These are phyloP conservation scores for Xylaria scruposa DNA, from an alignment of 495 filamentous ascomycete species.

Conservation along the genomic window DNA sequence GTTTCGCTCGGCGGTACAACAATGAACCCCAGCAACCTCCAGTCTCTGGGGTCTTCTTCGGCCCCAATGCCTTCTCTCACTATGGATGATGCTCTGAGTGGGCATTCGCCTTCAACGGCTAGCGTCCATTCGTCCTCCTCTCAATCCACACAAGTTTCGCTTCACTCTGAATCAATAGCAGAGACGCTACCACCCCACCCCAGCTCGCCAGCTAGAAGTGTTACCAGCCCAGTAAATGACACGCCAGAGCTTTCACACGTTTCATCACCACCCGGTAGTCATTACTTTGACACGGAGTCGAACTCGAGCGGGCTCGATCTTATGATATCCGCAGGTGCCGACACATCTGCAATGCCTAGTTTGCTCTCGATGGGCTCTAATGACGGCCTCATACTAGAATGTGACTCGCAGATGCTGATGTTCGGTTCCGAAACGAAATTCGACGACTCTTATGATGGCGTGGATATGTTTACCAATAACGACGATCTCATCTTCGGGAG, in stretches of 20 bases:
- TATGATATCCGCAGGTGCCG: conserved; percentile 33
- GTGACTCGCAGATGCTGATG: conserved; percentile 50
- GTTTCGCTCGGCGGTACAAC: conserved; percentile 47
- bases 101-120: conserved; percentile 46
- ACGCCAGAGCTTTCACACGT: conserved; percentile 57
- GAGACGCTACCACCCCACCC: conserved; percentile 46
- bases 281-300: conserved; percentile 53
- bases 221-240: conserved; percentile 46
- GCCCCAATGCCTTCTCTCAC: conserved; percentile 48
- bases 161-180: conserved; percentile 29
- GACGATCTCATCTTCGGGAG: conserved; percentile 57
- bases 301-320: conserved; percentile 40
- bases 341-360: conserved; percentile 42
- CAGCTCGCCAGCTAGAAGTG: conserved; percentile 55
- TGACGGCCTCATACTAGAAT: conserved; percentile 43
- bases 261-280: conserved; percentile 51
- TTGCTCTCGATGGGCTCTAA: conserved; percentile 41
- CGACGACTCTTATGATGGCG: conserved; percentile 50
- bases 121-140: conserved; percentile 50
- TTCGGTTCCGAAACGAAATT: conserved; percentile 47
- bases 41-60: conserved; percentile 39
- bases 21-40: conserved; percentile 50
- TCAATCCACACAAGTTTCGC: conserved; percentile 44
- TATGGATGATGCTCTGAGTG: conserved; percentile 35
- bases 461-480: conserved; percentile 50